Evolutionary conservation across 176 grass and related monocot species (phyloP), one percentile per base, ranked within the genome.

Genomic region (Olyra latifolia): DNA sequence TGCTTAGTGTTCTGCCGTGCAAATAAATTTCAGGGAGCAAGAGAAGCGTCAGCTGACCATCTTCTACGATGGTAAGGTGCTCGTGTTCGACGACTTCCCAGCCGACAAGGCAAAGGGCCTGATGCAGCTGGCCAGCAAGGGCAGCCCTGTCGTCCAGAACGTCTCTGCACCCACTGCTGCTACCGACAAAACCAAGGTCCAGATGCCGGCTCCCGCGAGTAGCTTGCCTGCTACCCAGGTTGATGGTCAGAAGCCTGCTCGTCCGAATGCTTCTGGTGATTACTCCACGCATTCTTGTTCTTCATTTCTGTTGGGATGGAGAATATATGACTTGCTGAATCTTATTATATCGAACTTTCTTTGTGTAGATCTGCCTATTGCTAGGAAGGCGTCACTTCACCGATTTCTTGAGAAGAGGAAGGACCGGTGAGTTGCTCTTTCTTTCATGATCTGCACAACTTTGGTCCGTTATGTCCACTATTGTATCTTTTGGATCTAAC

Each of bases 391-490:
- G 0, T 99, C 97, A 8, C 97, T 99, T 71, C 93, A 95, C 50
- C 86, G 97, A 29, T 99, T 99, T 77, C 84, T 99, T 30, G 97
- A 99, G 88, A 99, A 99, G 84, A 95, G 97, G 91, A 99, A 99
- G 84, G 90, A 99, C 49, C 86, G 97, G 97, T 99, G 86, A 79
- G 77, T 56, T 76, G 20, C 45, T 69, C 16, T 48, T 56, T 8
- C 4, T 38, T 56, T 45, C 8, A 44, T 77, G 58, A 60, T 68
- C 19, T 27, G 12, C 69, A 66, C 7, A n/a, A n/a, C 0, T n/a
- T 62, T 44, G 10, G 13, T 62, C 4, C 19, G 27, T 52, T 80
- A 3, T 58, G 80, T 9, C 50, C 11, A 14, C 54, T 8, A 32
- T 27, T 60, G 4, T 2, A 69, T 4, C 56, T 29, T 57, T 15